These are phyloP conservation scores for Dactylellina cionopaga DNA, from an alignment of 2,329 filamentous ascomycete species.

Conservation along the genomic window DNA sequence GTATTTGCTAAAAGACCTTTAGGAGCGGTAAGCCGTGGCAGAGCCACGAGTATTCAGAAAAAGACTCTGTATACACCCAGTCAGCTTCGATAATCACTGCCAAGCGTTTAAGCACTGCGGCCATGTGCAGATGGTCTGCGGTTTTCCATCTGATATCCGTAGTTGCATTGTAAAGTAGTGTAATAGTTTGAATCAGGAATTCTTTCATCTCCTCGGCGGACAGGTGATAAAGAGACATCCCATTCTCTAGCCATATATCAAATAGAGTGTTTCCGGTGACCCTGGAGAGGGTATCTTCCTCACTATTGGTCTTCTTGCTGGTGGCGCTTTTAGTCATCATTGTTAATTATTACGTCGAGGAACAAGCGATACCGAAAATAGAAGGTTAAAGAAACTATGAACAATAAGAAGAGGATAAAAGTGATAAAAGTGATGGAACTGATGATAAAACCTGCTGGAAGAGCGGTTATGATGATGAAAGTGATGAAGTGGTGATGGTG, in stretches of 20 bases:
- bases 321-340: no score
- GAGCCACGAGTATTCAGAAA: conserved; percentile 5
- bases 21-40: conserved; percentile 13
- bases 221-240: background rate
- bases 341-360: no score
- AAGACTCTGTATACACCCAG: conserved; percentile 7
- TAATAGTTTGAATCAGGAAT: background rate
- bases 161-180: background rate
- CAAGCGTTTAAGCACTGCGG: background rate
- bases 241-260: background rate
- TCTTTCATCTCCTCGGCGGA: conserved; percentile 3
- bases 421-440: no score
- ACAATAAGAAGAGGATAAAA: no score
- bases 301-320: no score
- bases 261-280: no score
- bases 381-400: no score
- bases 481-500: no score
- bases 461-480: no score
- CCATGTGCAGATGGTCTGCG: background rate
- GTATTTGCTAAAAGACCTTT: conserved; percentile 4
- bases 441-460: no score
- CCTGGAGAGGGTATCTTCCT: no score
- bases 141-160: background rate
- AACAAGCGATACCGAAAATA: no score
- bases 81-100: background rate